A percentile compares a stretch with the other conserved stretches of the same genome.
phyloP scores from a whole-genome alignment of 2,329 filamentous ascomycete species.

The Dactylellina leptospora region DNA sequence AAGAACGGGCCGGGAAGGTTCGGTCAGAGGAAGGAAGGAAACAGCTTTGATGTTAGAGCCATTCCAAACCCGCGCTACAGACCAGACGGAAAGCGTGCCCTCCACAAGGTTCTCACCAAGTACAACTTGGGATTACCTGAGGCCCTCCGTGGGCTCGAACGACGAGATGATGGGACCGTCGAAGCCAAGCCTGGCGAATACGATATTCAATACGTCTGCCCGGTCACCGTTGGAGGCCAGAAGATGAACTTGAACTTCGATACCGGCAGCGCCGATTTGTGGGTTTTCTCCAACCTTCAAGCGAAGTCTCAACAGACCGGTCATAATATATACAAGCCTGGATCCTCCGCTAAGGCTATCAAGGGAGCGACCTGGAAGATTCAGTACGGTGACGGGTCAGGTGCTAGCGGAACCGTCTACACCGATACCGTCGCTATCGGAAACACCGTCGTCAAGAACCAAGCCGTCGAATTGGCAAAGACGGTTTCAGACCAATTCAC shows the following conservation, averaged over 20 bases:
- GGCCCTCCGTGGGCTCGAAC: slow-evolving; percentile 20
- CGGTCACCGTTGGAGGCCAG: slow-evolving; percentile 71
- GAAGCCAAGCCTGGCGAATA: slow-evolving; percentile 63
- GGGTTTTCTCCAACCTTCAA: slow-evolving; percentile 72
- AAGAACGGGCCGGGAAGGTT: slow-evolving; percentile 32
- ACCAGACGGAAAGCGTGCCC: slow-evolving; percentile 35
- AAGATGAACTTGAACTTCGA: slow-evolving; percentile 74
- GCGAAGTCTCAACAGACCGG: slow-evolving; percentile 64
- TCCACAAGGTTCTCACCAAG: slow-evolving; percentile 33
- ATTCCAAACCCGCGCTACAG: slow-evolving; percentile 60
- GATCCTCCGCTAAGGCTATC: slow-evolving; percentile 63
- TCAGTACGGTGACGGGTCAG: slow-evolving; percentile 66
- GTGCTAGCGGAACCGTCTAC: slow-evolving; percentile 72
- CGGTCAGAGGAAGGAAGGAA: slow-evolving; percentile 58
- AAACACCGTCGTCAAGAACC: slow-evolving; percentile 67
- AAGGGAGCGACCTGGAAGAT: slow-evolving; percentile 59
- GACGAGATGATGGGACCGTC: slow-evolving; percentile 59
- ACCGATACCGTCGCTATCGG: slow-evolving; percentile 72
- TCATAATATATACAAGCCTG: slow-evolving; percentile 68
- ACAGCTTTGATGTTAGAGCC: slow-evolving; percentile 61
- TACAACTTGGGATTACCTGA: slow-evolving; percentile 30
- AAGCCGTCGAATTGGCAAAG: slow-evolving; percentile 73
- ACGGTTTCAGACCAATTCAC: slow-evolving; percentile 65
- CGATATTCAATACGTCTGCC: slow-evolving; percentile 69
- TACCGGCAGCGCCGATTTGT: slow-evolving; percentile 76